These are phyloP conservation scores for Suillus luteus DNA, from an alignment of 768 basidiomycete species.

Conservation along the genomic window DNA sequence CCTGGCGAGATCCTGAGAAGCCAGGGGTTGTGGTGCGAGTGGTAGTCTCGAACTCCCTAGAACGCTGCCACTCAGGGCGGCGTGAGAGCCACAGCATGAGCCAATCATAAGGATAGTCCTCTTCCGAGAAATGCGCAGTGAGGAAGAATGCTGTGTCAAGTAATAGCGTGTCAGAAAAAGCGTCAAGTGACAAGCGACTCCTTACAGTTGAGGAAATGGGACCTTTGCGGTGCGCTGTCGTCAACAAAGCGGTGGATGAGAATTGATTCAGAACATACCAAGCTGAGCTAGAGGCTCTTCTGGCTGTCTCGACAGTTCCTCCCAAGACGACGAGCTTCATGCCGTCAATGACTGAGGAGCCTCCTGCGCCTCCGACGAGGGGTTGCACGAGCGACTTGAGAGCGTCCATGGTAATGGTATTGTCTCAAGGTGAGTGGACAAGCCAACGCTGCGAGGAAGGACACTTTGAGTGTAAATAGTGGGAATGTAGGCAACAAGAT, in stretches of 20 bases:
- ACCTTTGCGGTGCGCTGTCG: conserved; percentile 45
- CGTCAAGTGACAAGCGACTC: conserved; percentile 16
- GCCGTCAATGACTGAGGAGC: conserved; percentile 82
- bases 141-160: conserved; percentile 71
- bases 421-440: conserved; percentile 27
- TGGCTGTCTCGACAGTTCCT: conserved; percentile 84
- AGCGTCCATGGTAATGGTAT: conserved; percentile 60
- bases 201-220: conserved; percentile 87
- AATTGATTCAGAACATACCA: conserved; percentile 52
- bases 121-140: conserved; percentile 87
- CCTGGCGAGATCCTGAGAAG: conserved; percentile 45
- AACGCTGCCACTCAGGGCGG: conserved; percentile 86
- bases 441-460: conserved; percentile 41
- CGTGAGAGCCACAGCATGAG: conserved; percentile 89
- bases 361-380: conserved; percentile 72
- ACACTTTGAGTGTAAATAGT: conserved; percentile 16
- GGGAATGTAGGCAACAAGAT: conserved; percentile 24
- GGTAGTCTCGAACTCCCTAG: conserved; percentile 87
- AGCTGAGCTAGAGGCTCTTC: conserved; percentile 78
- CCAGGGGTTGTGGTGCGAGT: conserved; percentile 71
- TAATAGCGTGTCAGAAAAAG: conserved; percentile 14
- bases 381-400: conserved; percentile 82
- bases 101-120: conserved; percentile 91
- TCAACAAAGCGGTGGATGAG: conserved; percentile 16
- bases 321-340: conserved; percentile 90